Evolutionary conservation across 1,284 basidiomycete genomes (phyloP).

Genomic region (Heterobasidion annosum): DNA sequence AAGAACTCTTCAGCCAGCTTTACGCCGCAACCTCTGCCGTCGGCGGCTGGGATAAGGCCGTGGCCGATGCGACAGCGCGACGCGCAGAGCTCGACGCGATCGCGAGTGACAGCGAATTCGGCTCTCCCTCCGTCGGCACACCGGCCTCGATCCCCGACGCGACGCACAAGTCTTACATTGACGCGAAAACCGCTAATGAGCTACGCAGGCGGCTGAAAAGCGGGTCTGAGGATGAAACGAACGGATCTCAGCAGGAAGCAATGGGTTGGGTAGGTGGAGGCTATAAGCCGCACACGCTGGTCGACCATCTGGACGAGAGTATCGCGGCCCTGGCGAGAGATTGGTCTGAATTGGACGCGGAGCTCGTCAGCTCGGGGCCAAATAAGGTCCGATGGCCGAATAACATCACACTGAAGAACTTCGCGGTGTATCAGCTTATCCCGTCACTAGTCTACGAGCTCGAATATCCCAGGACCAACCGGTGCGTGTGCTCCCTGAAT

Average conservation of each 20-base stretch:
- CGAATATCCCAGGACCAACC: slow-evolving; percentile 87
- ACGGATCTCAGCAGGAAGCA: neutral
- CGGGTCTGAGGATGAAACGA: slow-evolving; percentile 16
- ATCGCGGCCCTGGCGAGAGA: slow-evolving; percentile 71
- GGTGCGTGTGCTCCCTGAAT: slow-evolving; percentile 30
- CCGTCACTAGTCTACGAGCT: slow-evolving; percentile 95
- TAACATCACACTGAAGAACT: slow-evolving; percentile 82
- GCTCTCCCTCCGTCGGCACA: slow-evolving; percentile 17
- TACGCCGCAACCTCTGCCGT: slow-evolving; percentile 34
- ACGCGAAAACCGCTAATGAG: slow-evolving; percentile 38
- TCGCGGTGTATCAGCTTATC: slow-evolving; percentile 82
- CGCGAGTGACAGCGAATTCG: slow-evolving; percentile 9
- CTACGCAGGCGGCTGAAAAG: slow-evolving; percentile 44
- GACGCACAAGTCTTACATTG: slow-evolving; percentile 37
- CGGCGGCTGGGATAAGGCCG: slow-evolving; percentile 59
- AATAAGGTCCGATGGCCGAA: slow-evolving; percentile 71
- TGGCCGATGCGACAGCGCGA: slow-evolving; percentile 35
- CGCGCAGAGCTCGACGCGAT: slow-evolving; percentile 26
- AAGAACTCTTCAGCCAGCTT: slow-evolving; percentile 34
- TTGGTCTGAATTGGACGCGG: slow-evolving; percentile 70
- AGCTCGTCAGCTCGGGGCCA: slow-evolving; percentile 68
- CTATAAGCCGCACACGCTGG: slow-evolving; percentile 39
- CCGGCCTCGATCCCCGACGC: slow-evolving; percentile 37
- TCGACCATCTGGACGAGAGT: slow-evolving; percentile 62
- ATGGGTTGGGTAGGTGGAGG: too few species aligned